Evolutionary conservation across 345 rosid genomes (phyloP), one percentile per base, ranked within the genome.

Genomic region (Pelargonium nanum): DNA sequence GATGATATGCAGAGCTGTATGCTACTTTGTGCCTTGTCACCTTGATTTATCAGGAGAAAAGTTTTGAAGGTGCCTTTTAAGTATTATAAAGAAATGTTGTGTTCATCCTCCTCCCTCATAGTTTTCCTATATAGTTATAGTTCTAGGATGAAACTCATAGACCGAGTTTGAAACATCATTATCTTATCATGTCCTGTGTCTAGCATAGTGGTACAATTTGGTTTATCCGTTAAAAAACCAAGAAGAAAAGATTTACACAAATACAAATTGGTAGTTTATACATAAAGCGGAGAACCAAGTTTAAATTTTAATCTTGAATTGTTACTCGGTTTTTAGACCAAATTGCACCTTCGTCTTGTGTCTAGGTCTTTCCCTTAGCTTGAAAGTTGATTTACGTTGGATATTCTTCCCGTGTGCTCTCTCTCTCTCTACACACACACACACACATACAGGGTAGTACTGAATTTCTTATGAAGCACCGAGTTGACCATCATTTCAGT

Each of bases 1-100:
- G 98, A 92, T 84, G 98, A 92, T 79, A 76, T 81, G 77, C 95
- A 76, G 81, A 92, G 95, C 93, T 92, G 96, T 89, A 92, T 74
- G 93, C 85, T 82, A 81, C 88, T 86, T 79, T 83, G 68, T 87
- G 80, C 72, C 73, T 62, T 81, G 73, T 78, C 74, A 73, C 80
- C 93, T 81, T 86, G 73, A 73, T 81, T 78, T 81, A 75, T 73
- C 74, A 62, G 63, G 70, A 70, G 20, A 70, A 64, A 76, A 26
- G 61, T 69, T 57, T 58, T 79, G 67, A 77, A 86, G 86, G 94
- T 83, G 95, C 91, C 75, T 68, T 69, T 77, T 73, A 56, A 70
- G 66, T 65, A 59, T 61, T 55, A 9, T 54, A 65, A 25, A 56
- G 59, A 19, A n/a, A n/a, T 30, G 34, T 25, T 30, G 5, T 55